phyloP scores from a whole-genome alignment of 2,329 filamentous ascomycete species.

The Gaeumannomyces tritici region DNA sequence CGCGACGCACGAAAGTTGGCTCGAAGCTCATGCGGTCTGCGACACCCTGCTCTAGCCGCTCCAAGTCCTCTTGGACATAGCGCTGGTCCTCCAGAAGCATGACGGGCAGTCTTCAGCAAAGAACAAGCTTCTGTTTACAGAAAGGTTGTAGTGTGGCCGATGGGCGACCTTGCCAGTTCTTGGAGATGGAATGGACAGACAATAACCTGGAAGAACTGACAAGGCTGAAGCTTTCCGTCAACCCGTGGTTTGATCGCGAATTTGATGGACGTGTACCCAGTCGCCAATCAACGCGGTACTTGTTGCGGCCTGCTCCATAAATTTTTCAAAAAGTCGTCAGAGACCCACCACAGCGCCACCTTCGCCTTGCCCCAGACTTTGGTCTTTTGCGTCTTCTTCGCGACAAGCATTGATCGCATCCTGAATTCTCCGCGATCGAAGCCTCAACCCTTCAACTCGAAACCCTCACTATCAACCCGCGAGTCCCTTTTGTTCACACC shows the following conservation, averaged over 20 bases:
- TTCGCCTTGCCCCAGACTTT: background rate
- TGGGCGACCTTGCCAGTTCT: background rate
- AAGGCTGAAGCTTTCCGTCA: background rate
- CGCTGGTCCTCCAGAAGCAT: conserved; percentile 92
- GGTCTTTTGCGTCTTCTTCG: background rate
- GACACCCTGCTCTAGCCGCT: conserved; percentile 89
- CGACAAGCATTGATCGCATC: background rate
- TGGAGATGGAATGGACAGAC: background rate
- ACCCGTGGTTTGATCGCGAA: background rate
- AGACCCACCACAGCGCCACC: background rate
- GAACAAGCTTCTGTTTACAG: background rate
- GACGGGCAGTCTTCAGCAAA: conserved; percentile 9
- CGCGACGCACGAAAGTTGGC: conserved; percentile 66
- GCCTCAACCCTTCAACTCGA: background rate
- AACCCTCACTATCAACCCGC: background rate
- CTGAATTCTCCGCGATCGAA: background rate
- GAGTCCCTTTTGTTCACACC: background rate
- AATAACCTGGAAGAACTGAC: background rate
- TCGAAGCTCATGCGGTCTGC: conserved; percentile 83
- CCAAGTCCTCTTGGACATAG: conserved; percentile 90
- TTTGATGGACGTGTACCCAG: background rate
- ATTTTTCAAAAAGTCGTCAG: background rate
- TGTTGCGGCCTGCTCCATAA: background rate
- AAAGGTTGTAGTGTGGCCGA: background rate
- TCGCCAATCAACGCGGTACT: background rate